phyloP scores from a whole-genome alignment of 2,329 filamentous ascomycete genomes.

The Exserohilum turcica region DNA sequence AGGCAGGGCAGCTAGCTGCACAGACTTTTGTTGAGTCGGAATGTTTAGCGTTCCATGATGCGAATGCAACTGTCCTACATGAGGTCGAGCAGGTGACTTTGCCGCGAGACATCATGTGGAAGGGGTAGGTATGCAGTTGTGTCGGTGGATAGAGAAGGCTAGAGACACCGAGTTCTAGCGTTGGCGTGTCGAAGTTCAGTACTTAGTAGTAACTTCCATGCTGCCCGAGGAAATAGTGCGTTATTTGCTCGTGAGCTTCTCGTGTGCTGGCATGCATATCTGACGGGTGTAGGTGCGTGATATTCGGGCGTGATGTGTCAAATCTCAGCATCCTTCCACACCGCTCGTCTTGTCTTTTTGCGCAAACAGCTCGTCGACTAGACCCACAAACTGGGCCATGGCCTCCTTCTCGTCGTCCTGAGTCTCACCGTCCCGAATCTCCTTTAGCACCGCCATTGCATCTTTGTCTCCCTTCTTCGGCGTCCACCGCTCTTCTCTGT shows the following conservation, averaged over 20 bases:
- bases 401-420: slow-evolving; percentile 46
- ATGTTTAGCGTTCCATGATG: background rate
- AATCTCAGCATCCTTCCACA: background rate
- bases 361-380: slow-evolving; percentile 35
- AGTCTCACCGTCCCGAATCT: slow-evolving; percentile 31
- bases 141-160: background rate
- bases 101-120: background rate
- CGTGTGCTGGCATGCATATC: no score
- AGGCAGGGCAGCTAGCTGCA: background rate
- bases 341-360: slow-evolving; percentile 1
- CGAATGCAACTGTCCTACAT: background rate
- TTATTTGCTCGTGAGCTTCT: no score
- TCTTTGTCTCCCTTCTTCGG: slow-evolving; percentile 40
- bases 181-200: no score
- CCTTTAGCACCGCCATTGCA: slow-evolving; percentile 36
- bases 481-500: slow-evolving; percentile 30
- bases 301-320: no score
- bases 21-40: background rate
- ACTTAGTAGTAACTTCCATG: no score
- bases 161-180: background rate
- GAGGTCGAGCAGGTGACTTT: background rate
- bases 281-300: no score
- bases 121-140: background rate
- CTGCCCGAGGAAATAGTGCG: no score
- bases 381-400: slow-evolving; percentile 48